These are phyloP conservation scores for Phytomonas sp. DNA, from an alignment of 208 protist genomes.

Conservation along the genomic window DNA sequence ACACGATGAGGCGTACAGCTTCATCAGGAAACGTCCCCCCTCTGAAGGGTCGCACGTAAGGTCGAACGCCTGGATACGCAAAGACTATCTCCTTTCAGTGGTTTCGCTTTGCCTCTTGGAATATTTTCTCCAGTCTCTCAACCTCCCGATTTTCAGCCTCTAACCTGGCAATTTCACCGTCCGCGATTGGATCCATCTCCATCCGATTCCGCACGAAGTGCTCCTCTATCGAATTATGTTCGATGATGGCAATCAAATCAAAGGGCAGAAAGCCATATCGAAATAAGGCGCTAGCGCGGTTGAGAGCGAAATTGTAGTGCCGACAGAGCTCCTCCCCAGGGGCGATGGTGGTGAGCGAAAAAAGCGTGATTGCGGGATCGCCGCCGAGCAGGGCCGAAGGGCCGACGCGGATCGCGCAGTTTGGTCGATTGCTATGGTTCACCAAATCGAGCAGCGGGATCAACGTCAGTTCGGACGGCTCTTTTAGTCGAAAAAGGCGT, in stretches of 20 bases:
- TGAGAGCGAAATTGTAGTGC: slow-evolving; percentile 89
- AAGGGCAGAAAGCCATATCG: slow-evolving; percentile 89
- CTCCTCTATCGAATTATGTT: slow-evolving; percentile 74
- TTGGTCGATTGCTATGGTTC: slow-evolving; percentile 87
- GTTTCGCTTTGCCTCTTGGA: slow-evolving; percentile 34
- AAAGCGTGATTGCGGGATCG: slow-evolving; percentile 63
- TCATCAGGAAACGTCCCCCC: too few species aligned
- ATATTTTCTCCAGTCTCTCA: slow-evolving; percentile 56
- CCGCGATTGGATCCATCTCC: slow-evolving; percentile 48
- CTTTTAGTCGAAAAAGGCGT: slow-evolving; percentile 20
- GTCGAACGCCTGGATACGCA: too few species aligned
- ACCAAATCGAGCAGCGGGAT: slow-evolving; percentile 78
- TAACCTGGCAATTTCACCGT: slow-evolving; percentile 34
- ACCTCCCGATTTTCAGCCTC: slow-evolving; percentile 36
- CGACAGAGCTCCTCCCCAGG: slow-evolving; percentile 82
- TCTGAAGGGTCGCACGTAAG: too few species aligned
- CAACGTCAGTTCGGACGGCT: slow-evolving; percentile 48
- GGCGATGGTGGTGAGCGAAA: slow-evolving; percentile 46
- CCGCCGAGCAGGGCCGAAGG: slow-evolving; percentile 43
- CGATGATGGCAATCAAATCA: slow-evolving; percentile 84
- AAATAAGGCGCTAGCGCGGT: slow-evolving; percentile 69
- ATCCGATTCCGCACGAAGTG: slow-evolving; percentile 44
- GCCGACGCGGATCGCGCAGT: slow-evolving; percentile 59
- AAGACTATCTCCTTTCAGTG: not conserved
- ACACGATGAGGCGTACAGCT: too few species aligned